phyloP scores from a whole-genome alignment of 306 rosid species.

The Cicer chorassanicum region DNA sequence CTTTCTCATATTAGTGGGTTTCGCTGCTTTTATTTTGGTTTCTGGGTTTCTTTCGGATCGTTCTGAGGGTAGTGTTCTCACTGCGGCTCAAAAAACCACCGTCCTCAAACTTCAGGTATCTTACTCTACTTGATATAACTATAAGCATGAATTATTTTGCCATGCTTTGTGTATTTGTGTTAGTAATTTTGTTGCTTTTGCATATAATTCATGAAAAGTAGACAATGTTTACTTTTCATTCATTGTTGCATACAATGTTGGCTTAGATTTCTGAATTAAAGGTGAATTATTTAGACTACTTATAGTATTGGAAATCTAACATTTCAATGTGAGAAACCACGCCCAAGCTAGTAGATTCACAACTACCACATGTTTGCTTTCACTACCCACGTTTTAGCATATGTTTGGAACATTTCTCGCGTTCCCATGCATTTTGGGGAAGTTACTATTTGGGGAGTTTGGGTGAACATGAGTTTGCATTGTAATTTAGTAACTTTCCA shows the following conservation, averaged over 20 bases:
- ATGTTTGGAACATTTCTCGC: no score
- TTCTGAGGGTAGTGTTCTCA: constrained; percentile 74
- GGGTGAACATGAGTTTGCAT: no score
- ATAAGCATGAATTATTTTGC: neutral
- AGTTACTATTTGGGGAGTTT: no score
- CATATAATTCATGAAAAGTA: neutral
- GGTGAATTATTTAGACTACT: neutral
- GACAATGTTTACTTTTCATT: neutral
- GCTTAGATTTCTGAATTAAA: neutral
- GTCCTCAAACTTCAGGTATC: constrained; percentile 93
- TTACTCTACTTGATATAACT: neutral
- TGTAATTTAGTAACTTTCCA: no score
- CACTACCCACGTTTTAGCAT: no score
- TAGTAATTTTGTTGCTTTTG: constrained; percentile 8
- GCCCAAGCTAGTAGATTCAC: no score
- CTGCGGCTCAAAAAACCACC: constrained; percentile 73
- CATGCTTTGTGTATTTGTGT: neutral
- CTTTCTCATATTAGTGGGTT: constrained; percentile 71
- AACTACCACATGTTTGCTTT: no score
- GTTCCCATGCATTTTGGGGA: no score
- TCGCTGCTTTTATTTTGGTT: constrained; percentile 83
- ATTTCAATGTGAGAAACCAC: no score
- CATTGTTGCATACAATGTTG: neutral
- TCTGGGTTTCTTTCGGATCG: constrained; percentile 93
- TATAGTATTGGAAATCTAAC: no score